Evolutionary conservation across 371 early-diverging fungal genomes (phyloP).

Genomic region (Mucor indicus): DNA sequence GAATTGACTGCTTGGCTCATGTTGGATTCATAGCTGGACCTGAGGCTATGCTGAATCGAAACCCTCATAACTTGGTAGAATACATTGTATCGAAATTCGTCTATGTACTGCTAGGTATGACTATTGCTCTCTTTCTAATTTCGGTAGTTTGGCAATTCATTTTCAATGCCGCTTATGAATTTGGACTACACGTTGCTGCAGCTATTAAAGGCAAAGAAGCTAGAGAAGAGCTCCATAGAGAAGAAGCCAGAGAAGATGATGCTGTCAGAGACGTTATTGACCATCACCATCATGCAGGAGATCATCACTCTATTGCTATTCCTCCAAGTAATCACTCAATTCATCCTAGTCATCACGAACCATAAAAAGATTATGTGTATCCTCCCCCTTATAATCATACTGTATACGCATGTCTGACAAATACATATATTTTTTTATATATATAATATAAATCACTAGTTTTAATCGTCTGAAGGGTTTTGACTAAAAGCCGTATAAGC

Average conservation of each 20-base stretch:
- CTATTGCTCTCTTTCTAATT: conserved; percentile 9
- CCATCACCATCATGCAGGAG: too few species aligned
- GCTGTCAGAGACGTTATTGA: too few species aligned
- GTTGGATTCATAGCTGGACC: conserved; percentile 18
- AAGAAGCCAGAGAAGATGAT: too few species aligned
- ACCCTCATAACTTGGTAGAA: conserved; percentile 4
- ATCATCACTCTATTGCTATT: too few species aligned
- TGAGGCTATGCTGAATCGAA: conserved; percentile 12
- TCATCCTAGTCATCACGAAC: too few species aligned
- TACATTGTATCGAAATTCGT: conserved; percentile 4
- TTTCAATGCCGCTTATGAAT: conserved; percentile 14
- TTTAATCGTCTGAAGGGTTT: conserved; percentile 13
- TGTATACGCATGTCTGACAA: too few species aligned
- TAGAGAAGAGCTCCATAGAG: conserved; percentile 12
- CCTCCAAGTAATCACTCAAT: too few species aligned
- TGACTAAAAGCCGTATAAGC: conserved; percentile 10
- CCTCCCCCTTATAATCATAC: too few species aligned
- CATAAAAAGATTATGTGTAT: too few species aligned
- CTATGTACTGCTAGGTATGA: conserved; percentile 21
- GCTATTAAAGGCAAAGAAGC: conserved; percentile 16
- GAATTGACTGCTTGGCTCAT: conserved; percentile 26
- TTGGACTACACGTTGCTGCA: conserved; percentile 12
- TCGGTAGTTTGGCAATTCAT: conserved; percentile 17
- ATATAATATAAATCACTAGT: too few species aligned
- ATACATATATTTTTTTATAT: too few species aligned